Evolutionary conservation across 106 monocot species (phyloP), one percentile per base, ranked within the genome.

Genomic region (Phalaenopsis aphrodite): DNA sequence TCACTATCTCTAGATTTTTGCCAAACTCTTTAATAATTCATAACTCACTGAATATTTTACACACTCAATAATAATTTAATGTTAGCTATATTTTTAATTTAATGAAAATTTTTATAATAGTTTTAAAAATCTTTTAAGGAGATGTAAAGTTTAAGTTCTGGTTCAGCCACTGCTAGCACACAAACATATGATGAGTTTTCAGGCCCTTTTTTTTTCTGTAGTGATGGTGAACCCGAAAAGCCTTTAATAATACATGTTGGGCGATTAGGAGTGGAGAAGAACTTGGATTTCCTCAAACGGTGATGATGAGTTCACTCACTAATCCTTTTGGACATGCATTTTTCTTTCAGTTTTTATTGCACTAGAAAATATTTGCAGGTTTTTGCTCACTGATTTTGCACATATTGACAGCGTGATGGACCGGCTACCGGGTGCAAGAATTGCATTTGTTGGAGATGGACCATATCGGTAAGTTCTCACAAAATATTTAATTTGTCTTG

Each of bases 221-320:
- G 98, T 81, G 83, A 78, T 46, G 94, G 94, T 41, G 94, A 99
- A 88, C 92, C 94, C 49, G 98, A 95, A 77, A 99, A 88, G 75
- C 93, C 94, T 42, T 82, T 99, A 75, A 79, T 99, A 80, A 89
- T 99, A 81, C 98, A 99, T 89, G 98, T 99, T 79, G 98, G 98
- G 56, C 90, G 94, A 75, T 83, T 99, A 64, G 98, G 97, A 42
- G 92, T 87, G 55, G 97, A 98, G 81, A 98, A 98, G 85, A 98
- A 88, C 69, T 88, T 94, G 79, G 98, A 93, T 88, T 99, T 99
- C 68, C 95, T 99, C 21, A 94, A 93, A 83, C 84, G 74, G 96
- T 83, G 75, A 55, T 84, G 74, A 93, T 83, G 75, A 55, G 88
- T 42, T 47, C 49, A 15, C 12, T 52, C 47, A 18, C 24, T 75